Conservation (phyloP, 306 rosid species). For the Cucurbita argyrosperma region DNA sequence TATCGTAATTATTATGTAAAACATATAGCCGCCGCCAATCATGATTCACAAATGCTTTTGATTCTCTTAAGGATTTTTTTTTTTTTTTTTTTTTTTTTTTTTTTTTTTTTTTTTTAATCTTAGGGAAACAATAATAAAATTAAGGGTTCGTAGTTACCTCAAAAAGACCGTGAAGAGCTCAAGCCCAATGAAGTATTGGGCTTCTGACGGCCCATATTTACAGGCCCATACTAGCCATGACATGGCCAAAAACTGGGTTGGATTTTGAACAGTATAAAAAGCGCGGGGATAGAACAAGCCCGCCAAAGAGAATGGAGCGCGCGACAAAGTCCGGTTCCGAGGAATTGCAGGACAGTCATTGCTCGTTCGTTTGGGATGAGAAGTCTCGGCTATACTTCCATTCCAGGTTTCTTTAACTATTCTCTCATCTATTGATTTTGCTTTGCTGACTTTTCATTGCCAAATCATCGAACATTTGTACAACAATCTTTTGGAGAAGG, state of each 20-base stretch:
- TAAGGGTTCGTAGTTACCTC: no score
- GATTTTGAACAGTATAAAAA: background rate
- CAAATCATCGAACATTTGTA: background rate
- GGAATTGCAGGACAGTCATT: slow-evolving; percentile 17
- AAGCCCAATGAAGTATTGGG: background rate
- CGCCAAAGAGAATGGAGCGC: background rate
- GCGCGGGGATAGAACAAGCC: background rate
- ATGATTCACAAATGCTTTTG: background rate
- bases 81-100: background rate
- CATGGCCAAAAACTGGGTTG: background rate
- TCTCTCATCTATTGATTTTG: background rate
- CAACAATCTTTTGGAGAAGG: background rate
- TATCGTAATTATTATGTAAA: background rate
- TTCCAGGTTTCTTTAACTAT: slow-evolving; percentile 35
- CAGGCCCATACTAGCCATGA: background rate
- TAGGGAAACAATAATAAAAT: no score
- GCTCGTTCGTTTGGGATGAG: slow-evolving; percentile 65
- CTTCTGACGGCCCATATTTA: background rate
- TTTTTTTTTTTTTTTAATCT: background rate
- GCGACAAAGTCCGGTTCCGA: slow-evolving; percentile 8
- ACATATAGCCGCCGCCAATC: background rate
- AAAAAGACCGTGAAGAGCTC: background rate
- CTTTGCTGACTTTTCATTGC: background rate
- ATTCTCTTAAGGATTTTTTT: background rate
- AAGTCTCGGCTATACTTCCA: slow-evolving; percentile 61